phyloP scores from a whole-genome alignment of 1,284 basidiomycete genomes.

The Mycosarcoma maydis region DNA sequence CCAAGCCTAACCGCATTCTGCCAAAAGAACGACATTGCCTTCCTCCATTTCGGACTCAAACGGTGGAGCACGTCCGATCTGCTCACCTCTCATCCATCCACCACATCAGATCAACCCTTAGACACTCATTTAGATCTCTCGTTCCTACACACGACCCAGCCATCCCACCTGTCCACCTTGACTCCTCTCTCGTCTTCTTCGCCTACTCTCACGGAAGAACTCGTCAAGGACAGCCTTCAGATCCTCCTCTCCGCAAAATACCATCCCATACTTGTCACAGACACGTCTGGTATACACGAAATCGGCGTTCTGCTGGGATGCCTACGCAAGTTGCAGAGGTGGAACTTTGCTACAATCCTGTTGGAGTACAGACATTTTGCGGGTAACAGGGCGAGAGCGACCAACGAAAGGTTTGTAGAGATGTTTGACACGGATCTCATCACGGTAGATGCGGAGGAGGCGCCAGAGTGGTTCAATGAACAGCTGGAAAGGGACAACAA shows the following conservation, averaged over 20 bases:
- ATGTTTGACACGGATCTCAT: slow-evolving; percentile 65
- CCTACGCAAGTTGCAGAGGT: slow-evolving; percentile 59
- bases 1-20: slow-evolving; percentile 44
- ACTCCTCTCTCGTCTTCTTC: slow-evolving; percentile 22
- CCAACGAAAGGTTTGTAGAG: slow-evolving; percentile 64
- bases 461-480: slow-evolving; percentile 59
- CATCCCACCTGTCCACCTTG: neutral
- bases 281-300: slow-evolving; percentile 62
- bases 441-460: slow-evolving; percentile 31
- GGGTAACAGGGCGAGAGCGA: slow-evolving; percentile 51
- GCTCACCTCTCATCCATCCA: neutral
- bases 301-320: slow-evolving; percentile 61
- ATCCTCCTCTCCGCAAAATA: slow-evolving; percentile 46
- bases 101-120: neutral
- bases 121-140: slow-evolving; percentile 7
- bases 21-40: slow-evolving; percentile 30
- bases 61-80: slow-evolving; percentile 15
- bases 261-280: slow-evolving; percentile 60
- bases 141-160: slow-evolving; percentile 17
- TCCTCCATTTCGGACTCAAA: slow-evolving; percentile 55
- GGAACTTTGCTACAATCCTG: slow-evolving; percentile 64
- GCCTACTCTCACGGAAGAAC: slow-evolving; percentile 42
- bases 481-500: slow-evolving; percentile 42
- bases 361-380: slow-evolving; percentile 64
- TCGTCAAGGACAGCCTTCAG: slow-evolving; percentile 60